Percentiles rank a stretch among this genome's conserved stretches.
phyloP scores from a whole-genome alignment of 768 basidiomycete species.

The Lactarius vividus region DNA sequence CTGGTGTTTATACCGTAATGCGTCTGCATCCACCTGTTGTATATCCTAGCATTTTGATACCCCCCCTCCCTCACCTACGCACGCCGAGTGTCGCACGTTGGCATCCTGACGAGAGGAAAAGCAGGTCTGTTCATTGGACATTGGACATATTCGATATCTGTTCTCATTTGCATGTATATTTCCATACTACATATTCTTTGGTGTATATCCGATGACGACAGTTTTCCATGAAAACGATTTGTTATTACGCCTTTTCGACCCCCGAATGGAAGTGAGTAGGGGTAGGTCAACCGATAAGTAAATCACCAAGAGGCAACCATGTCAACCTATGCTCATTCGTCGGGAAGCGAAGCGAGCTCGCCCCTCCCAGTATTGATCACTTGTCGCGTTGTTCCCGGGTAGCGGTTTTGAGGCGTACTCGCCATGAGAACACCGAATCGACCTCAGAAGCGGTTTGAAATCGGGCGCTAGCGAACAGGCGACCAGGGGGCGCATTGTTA shows the following conservation, averaged over 20 bases:
- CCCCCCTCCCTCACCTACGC: slow-evolving; percentile 11
- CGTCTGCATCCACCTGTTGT: slow-evolving; percentile 14
- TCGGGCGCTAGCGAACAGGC: not conserved
- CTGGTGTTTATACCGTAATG: slow-evolving; percentile 22
- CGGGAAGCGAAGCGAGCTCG: not conserved
- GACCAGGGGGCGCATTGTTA: not conserved
- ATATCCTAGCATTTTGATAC: slow-evolving; percentile 22
- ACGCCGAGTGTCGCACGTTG: slow-evolving; percentile 16
- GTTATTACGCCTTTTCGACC: not conserved
- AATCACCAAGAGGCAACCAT: not conserved
- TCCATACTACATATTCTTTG: slow-evolving; percentile 6
- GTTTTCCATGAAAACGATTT: not conserved
- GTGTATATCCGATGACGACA: slow-evolving; percentile 1
- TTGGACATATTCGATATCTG: slow-evolving; percentile 14
- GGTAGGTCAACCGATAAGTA: not conserved
- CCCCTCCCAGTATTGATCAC: not conserved
- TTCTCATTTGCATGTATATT: slow-evolving; percentile 20
- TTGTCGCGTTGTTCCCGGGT: not conserved
- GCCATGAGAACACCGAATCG: not conserved
- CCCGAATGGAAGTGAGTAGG: not conserved
- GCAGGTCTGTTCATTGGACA: slow-evolving; percentile 10
- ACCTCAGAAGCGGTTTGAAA: not conserved
- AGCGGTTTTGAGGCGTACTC: not conserved
- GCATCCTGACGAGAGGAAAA: slow-evolving; percentile 18
- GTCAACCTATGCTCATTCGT: not conserved